Percentiles rank a stretch among this genome's conserved stretches.
Evolutionary conservation across 371 early-diverging fungal species (phyloP).

Genomic region (Apophysomyces sp.): DNA sequence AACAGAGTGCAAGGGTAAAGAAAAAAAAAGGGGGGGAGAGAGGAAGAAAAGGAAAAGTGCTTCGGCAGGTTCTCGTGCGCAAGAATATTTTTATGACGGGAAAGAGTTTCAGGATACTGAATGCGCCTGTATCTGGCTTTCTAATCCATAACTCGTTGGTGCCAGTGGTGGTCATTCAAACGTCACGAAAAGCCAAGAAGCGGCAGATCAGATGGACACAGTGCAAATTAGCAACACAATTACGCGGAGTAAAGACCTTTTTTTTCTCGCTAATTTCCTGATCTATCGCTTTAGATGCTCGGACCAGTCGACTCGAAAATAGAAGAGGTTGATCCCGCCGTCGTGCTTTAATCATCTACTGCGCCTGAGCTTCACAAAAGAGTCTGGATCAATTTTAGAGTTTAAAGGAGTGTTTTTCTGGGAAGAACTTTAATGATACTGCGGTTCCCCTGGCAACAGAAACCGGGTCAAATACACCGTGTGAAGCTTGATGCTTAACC

Average conservation of each 20-base stretch:
- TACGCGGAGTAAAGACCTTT: not conserved
- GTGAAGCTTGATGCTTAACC: not conserved
- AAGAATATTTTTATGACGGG: too few species aligned
- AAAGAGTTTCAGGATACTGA: constrained; percentile 27
- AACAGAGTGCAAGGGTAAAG: constrained; percentile 56
- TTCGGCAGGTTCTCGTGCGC: too few species aligned
- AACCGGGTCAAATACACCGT: not conserved
- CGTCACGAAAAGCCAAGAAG: constrained; percentile 10
- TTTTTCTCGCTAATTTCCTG: not conserved
- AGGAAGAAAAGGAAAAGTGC: too few species aligned
- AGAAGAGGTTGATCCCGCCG: not conserved
- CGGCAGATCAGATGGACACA: not conserved
- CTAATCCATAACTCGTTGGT: constrained; percentile 62
- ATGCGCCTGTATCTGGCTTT: constrained; percentile 58
- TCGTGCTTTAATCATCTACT: not conserved
- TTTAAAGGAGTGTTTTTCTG: constrained; percentile 1
- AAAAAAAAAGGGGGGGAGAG: too few species aligned
- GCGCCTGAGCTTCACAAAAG: not conserved
- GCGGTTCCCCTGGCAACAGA: not conserved
- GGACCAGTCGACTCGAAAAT: too few species aligned
- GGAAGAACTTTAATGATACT: not conserved
- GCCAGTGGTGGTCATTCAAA: constrained; percentile 57
- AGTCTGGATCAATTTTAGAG: constrained; percentile 2
- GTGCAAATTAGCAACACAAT: not conserved
- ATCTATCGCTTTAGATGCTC: not conserved